Evolutionary conservation across 495 filamentous ascomycete species (phyloP).

Genomic region (Aspergillus taichungensis): DNA sequence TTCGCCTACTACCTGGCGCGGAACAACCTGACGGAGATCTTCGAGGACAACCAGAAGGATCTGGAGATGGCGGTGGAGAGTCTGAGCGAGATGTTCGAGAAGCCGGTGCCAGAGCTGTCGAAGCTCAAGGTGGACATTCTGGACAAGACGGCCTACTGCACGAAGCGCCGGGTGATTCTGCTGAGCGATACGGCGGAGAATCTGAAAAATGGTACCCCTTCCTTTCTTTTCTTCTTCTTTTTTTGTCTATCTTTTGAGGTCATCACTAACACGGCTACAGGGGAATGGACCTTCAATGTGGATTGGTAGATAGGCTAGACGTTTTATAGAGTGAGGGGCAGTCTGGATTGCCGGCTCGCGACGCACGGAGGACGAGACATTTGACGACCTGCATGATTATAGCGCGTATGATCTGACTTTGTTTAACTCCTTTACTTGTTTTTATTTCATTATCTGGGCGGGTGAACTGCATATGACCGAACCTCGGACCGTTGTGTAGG

Average conservation of each 20-base stretch:
- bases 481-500: no score
- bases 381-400: constrained; percentile 32
- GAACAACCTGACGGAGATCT: constrained; percentile 94
- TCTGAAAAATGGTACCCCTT: constrained; percentile 61
- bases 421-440: constrained; percentile 3
- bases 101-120: constrained; percentile 74
- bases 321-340: no score
- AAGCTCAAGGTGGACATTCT: constrained; percentile 92
- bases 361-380: constrained; percentile 6
- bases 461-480: no score
- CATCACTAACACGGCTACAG: constrained; percentile 10
- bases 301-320: constrained; percentile 23
- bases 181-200: constrained; percentile 87
- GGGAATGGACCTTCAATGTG: constrained; percentile 38
- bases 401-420: constrained; percentile 10
- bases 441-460: not conserved
- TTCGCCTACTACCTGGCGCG: constrained; percentile 94
- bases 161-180: constrained; percentile 79
- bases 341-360: not conserved
- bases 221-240: constrained; percentile 28
- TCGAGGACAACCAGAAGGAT: constrained; percentile 98
- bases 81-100: constrained; percentile 96
- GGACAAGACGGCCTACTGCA: constrained; percentile 96
- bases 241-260: constrained; percentile 1
- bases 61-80: constrained; percentile 94